Conservation (phyloP, 352 stramenopile genomes). For the Pythium insidiosum region DNA sequence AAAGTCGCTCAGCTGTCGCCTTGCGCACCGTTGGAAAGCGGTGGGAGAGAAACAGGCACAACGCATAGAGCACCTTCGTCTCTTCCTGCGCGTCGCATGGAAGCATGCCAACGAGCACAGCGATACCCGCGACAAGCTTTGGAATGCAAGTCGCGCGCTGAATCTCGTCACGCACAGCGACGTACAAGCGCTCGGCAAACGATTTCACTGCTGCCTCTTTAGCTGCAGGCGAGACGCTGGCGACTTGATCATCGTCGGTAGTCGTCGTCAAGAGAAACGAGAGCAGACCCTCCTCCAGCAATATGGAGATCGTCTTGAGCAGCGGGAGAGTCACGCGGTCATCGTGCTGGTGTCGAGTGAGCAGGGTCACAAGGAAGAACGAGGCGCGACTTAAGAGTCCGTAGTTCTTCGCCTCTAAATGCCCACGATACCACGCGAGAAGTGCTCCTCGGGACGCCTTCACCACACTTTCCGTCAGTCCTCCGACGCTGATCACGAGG, state of each 20-base stretch:
- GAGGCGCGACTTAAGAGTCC: constrained; percentile 53
- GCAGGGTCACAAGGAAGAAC: constrained; percentile 57
- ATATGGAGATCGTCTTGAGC: constrained; percentile 78
- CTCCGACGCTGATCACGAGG: constrained; percentile 92
- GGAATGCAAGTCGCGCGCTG: constrained; percentile 45
- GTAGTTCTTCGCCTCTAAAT: constrained; percentile 52
- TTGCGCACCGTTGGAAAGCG: constrained; percentile 84
- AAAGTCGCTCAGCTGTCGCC: constrained; percentile 72
- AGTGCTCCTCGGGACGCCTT: constrained; percentile 62
- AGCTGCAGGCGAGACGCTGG: too few relatives aligned
- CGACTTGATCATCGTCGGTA: constrained; percentile 16
- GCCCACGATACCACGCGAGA: constrained; percentile 48
- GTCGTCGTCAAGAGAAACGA: constrained; percentile 44
- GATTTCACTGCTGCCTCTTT: constrained; percentile 3
- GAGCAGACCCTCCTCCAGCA: constrained; percentile 60
- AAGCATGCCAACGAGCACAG: constrained; percentile 65
- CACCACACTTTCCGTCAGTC: constrained; percentile 92
- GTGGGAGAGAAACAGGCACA: constrained; percentile 75
- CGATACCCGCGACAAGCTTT: constrained; percentile 61
- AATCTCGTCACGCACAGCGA: constrained; percentile 59
- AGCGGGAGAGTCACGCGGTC: constrained; percentile 82
- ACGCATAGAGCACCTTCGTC: constrained; percentile 43
- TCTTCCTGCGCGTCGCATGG: constrained; percentile 53
- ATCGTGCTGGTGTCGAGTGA: constrained; percentile 49
- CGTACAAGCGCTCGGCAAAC: constrained; percentile 58